These are phyloP conservation scores for Pichia exigua DNA, from an alignment of 805 yeast species.

Conservation along the genomic window DNA sequence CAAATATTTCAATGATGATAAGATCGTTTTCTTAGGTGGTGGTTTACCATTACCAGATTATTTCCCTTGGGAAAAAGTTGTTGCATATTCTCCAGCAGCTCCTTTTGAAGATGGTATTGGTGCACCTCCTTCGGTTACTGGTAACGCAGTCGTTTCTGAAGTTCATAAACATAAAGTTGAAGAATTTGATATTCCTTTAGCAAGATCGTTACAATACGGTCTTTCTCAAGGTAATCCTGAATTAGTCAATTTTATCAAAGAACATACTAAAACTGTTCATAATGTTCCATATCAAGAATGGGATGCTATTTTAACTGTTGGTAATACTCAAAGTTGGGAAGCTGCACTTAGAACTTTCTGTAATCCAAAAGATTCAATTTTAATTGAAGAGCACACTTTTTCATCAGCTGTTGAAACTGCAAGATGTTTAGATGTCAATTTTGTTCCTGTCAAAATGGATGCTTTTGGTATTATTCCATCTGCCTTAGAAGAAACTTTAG, in stretches of 20 bases:
- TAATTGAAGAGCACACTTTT: conserved; percentile 73
- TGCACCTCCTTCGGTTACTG: conserved; percentile 39
- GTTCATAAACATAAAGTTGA: conserved; percentile 36
- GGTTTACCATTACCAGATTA: conserved; percentile 88
- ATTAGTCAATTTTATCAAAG: conserved; percentile 55
- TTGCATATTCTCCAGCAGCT: conserved; percentile 66
- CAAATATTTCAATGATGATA: conserved; percentile 64
- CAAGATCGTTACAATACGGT: conserved; percentile 91
- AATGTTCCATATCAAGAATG: conserved; percentile 56
- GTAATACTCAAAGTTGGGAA: conserved; percentile 94
- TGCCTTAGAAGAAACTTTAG: conserved; percentile 44
- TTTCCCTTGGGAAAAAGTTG: conserved; percentile 82
- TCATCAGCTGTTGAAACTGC: conserved; percentile 68
- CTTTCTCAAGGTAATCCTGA: conserved; percentile 74
- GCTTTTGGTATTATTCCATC: conserved; percentile 55
- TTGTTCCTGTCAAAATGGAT: conserved; percentile 65
- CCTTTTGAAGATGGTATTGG: conserved; percentile 78
- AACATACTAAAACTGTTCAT: conserved; percentile 60
- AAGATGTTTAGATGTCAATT: conserved; percentile 48
- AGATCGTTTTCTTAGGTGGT: conserved; percentile 85
- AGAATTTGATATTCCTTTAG: conserved; percentile 59
- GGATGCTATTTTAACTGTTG: conserved; percentile 65
- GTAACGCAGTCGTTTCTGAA: conserved; percentile 30
- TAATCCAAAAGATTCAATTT: conserved; percentile 53
- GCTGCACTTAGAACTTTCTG: conserved; percentile 58